A percentile compares a stretch with the other conserved stretches of the same genome.
phyloP scores from a whole-genome alignment of 495 filamentous ascomycete genomes.

The Penicillium waksmanii region DNA sequence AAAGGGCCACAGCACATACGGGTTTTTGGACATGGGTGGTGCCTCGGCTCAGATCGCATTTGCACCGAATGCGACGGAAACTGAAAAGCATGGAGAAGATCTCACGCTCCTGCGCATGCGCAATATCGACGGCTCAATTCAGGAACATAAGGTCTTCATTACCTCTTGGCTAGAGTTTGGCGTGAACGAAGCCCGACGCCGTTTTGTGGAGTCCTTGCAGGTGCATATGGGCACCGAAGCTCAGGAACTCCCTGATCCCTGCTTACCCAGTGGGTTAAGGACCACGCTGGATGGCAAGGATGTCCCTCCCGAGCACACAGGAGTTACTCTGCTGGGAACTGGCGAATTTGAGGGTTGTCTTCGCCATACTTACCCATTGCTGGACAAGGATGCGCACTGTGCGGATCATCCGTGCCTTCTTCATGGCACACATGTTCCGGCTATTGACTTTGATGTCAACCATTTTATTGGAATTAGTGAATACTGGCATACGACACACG shows the following conservation, averaged over 20 bases:
- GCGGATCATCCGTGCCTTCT: constrained; percentile 83
- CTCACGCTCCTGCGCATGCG: constrained; percentile 83
- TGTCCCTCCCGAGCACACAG: constrained; percentile 34
- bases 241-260: constrained; percentile 85
- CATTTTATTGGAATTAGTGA: constrained; percentile 98
- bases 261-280: constrained; percentile 76
- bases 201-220: constrained; percentile 75
- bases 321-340: constrained; percentile 70
- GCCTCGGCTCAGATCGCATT: constrained; percentile 98
- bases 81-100: constrained; percentile 86
- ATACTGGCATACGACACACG: constrained; percentile 98
- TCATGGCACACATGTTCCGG: constrained; percentile 86
- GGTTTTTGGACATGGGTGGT: constrained; percentile 98
- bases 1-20: constrained; percentile 93
- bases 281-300: constrained; percentile 63
- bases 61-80: constrained; percentile 90
- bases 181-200: constrained; percentile 82
- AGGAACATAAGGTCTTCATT: constrained; percentile 88
- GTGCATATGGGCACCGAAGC: constrained; percentile 55
- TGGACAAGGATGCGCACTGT: constrained; percentile 89
- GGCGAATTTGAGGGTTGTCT: constrained; percentile 88
- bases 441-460: constrained; percentile 97
- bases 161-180: constrained; percentile 97
- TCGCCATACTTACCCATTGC: constrained; percentile 75
- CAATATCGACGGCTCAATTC: constrained; percentile 71